Base-by-base conservation (phyloP, 1,284 basidiomycete species). In the Mycena citricolor region DNA sequence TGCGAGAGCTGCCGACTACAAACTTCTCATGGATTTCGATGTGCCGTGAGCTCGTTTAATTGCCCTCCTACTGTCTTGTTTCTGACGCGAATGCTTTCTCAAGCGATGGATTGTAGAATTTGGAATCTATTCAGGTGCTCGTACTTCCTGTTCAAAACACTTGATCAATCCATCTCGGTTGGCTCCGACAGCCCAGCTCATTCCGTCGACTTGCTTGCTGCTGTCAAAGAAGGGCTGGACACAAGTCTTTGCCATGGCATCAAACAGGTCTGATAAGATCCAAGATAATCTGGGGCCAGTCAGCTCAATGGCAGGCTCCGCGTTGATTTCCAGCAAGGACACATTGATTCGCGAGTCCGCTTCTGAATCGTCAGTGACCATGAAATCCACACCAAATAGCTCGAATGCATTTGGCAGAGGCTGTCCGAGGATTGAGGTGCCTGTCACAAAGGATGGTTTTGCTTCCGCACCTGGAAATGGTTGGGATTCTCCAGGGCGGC, bases 231-330 rank as follows among this genome's bases (percentile, higher is more conserved):
- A 90, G 0, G 91, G 88, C 44, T 70, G 69, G 2, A 94, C 72
- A 51, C 81, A 85, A n/a, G 80, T 71, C 51, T 74, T 68, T 1
- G 79, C 81, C 12, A 90, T 88, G 0, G 79, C 75, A 33, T 71
- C 69, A 67, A 97, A 97, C 41, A 97, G 72, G 49, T 88, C 84
- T 52, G 88, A 79, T 32, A 94, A 67, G 32, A 94, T 81, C 77
- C 84, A 85, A 4, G 79, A 77, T 32, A 98, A 69, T 29, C 89
- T 76, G n/a, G 81, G 74, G 1, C 95, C 97, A 0, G 91, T 94
- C 52, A 97, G 79, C 57, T 94, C 90, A 54, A 98, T 97, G 42
- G 97, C 95, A 2, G 95, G 95, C 56, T 97, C 94, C 16, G 94
- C 86, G 62, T 98, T 98, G 59, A 97, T 76, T 63, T 98, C 95